Conservation (phyloP, 208 protist genomes). For the Leishmania turanica region DNA sequence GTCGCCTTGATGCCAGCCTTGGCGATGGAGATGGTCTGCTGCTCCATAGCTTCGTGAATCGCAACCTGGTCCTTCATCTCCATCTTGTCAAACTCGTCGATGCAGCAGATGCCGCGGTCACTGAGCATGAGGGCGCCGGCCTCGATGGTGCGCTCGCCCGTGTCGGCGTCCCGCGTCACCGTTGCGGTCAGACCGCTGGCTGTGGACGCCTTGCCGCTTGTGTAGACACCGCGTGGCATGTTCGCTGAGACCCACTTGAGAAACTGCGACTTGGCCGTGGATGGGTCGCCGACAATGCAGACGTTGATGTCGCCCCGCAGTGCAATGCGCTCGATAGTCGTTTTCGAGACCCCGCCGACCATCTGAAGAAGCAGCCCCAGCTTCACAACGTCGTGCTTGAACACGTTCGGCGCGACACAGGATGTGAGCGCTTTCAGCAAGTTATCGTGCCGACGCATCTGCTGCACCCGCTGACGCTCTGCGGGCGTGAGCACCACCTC, state of each 20-base stretch:
- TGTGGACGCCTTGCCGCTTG: slow-evolving; percentile 97
- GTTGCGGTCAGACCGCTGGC: slow-evolving; percentile 98
- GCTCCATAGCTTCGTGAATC: slow-evolving; percentile 99
- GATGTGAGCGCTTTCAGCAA: slow-evolving; percentile 91
- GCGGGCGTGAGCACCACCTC: slow-evolving; percentile 67
- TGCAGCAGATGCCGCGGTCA: slow-evolving; percentile 99
- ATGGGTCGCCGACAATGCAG: slow-evolving; percentile 99
- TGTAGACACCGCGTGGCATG: slow-evolving; percentile 97
- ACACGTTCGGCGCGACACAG: slow-evolving; percentile 95
- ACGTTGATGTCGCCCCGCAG: slow-evolving; percentile 99
- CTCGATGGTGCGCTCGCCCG: slow-evolving; percentile 99
- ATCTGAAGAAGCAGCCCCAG: slow-evolving; percentile 98
- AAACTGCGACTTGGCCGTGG: slow-evolving; percentile 99
- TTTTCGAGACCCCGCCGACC: slow-evolving; percentile 99
- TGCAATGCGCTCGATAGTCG: slow-evolving; percentile 92
- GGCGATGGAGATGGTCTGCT: slow-evolving; percentile 99
- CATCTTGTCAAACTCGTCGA: slow-evolving; percentile 99
- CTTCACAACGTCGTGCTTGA: slow-evolving; percentile 98
- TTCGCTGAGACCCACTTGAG: slow-evolving; percentile 97
- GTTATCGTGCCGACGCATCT: slow-evolving; percentile 76
- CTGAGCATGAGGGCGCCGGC: slow-evolving; percentile 99
- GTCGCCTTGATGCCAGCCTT: slow-evolving; percentile 99
- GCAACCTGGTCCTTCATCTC: slow-evolving; percentile 98
- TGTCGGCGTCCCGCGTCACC: slow-evolving; percentile 98
- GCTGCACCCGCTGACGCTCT: slow-evolving; percentile 75